Evolutionary conservation across 495 filamentous ascomycete species (phyloP), one percentile per base, ranked within the genome.

Genomic region (Neurospora intermedia): DNA sequence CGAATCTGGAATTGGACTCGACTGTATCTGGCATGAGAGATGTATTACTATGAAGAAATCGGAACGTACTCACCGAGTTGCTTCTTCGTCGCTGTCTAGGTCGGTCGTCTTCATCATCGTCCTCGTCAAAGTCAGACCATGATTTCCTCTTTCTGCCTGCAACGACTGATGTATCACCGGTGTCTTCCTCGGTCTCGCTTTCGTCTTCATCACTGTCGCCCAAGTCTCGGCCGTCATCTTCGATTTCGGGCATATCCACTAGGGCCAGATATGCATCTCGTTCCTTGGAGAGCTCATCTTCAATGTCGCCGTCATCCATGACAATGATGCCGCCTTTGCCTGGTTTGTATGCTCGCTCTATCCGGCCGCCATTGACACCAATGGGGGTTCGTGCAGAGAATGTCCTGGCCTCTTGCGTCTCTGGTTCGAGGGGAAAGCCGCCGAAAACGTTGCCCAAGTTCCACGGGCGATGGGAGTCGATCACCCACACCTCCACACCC

Each of bases 221-320:
- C 71, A 84, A 83, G 23, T 86, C 84, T 35, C 90, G 88, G 16
- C 85, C 89, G 72, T 89, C 83, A 20, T 95, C 93, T 72, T 92
- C 93, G 40, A 97, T 82, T 69, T 97, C 93, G 9, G 94, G 94
- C 96, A 98, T 98, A 48, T 92, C 90, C 45, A 90, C 82, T 62
- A 98, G 84, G 59, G 89, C 92, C 66, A 91, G 88, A 76, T 94
- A 98, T 46, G 96, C 94, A 69, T 93, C 89, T 74, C 87, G 83
- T 82, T 98, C 94, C 23, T 81, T 84, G 42, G 75, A 76, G 59
- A 98, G 81, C n/a, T 94, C 94, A 71, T 95, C 93, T 75, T 94
- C 92, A 66, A 99, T 96, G 82, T 99, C 96, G 18, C 95, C 96
- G 81, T 98, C 96, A 77, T 98, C 96, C 81, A 93, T 96, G 6